Evolutionary conservation across 257 asterid species (phyloP).

Genomic region (Solanum medicagineum): DNA sequence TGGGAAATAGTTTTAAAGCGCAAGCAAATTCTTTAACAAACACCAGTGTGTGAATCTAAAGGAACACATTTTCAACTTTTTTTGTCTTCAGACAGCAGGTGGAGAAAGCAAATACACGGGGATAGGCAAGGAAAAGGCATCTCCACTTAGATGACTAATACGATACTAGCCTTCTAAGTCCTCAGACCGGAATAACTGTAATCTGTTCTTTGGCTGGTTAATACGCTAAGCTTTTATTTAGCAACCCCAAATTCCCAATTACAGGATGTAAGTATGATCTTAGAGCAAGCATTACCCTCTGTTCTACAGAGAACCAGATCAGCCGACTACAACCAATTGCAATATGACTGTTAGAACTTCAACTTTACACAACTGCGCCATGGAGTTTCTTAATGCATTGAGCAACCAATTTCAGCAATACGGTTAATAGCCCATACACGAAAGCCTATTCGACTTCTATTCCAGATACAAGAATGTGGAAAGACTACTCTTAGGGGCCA

Average conservation of each 20-base stretch:
- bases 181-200: neutral
- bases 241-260: neutral
- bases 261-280: neutral
- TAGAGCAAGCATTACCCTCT: neutral
- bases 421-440: neutral
- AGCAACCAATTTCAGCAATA: neutral
- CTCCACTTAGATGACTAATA: neutral
- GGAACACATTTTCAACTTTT: neutral
- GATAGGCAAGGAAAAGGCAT: neutral
- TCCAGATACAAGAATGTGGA: neutral
- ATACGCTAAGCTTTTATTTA: neutral
- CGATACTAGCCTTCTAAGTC: neutral
- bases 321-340: neutral
- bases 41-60: neutral
- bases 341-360: neutral
- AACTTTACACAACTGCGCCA: neutral
- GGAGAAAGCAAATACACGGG: neutral
- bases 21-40: neutral
- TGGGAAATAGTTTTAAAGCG: neutral
- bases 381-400: neutral
- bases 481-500: neutral
- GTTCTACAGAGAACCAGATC: neutral
- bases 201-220: neutral
- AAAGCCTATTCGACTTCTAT: neutral
- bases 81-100: neutral